Base-by-base conservation (phyloP, 2,329 filamentous ascomycete genomes). In the Cordyceps cateniannulata region DNA sequence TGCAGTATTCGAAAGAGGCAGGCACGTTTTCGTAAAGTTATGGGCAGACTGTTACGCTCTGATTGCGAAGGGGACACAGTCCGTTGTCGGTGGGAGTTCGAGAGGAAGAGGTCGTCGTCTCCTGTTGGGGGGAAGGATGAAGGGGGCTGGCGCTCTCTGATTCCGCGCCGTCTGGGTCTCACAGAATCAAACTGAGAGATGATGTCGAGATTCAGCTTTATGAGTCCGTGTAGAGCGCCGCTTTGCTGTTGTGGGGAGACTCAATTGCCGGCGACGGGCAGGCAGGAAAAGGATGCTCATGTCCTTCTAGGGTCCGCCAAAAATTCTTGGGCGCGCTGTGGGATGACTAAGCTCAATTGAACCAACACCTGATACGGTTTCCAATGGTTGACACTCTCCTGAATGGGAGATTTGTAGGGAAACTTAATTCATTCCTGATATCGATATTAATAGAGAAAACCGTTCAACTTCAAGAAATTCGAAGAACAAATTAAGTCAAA, bases 291-390 rank as follows among this genome's bases (percentile, higher is more conserved):
- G 49, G 56, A 45, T 55, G 50, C 32, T 50, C 47, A 55, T 59
- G 55, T 49, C 42, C 25, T 42, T 6, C 16, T 29, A 20, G 50
- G 32, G 14, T 54, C 40, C 50, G 58, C 49, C 40, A 54, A 60
- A 60, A 60, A 54, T 60, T 60, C 58, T 24, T 51, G 44, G 29
- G 20, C 25, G 18, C 4, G n/a, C 18, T 35, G 29, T 32, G 22
- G 16, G 42, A 53, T 60, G 58, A 60, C 58, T 60, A 60, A 60
- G 58, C 48, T 2, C 4, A 1, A 18, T 16, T 42, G 16, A n/a
- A 42, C 38, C 38, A 42, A 42, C 38, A 42, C 3, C 38, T 16
- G n/a, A 35, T 12, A 35, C 6, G 8, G 32, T 2, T 12, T 35
- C 16, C 4, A 7, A 42, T 18, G 2, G 38, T 16, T 16, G 16